Conservation (phyloP, 257 asterid species). For the Penstemon eatonii region DNA sequence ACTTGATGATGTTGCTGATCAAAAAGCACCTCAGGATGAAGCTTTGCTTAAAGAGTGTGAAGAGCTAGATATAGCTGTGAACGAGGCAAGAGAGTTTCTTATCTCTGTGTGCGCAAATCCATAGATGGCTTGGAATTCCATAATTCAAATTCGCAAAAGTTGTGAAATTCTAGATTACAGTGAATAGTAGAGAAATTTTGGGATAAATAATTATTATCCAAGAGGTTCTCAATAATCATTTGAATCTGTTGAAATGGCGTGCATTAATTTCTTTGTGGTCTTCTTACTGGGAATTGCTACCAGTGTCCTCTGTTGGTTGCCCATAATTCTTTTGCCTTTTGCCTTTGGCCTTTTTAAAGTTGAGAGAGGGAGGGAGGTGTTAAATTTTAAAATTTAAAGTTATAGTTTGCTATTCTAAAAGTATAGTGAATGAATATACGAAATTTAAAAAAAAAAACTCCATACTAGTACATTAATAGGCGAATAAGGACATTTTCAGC, state of each 20-base stretch:
- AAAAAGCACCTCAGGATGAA: no score
- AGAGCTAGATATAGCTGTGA: no score
- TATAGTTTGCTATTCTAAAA: conserved; percentile 2
- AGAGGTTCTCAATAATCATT: neutral
- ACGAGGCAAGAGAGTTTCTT: no score
- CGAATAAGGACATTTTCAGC: neutral
- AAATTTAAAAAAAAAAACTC: neutral
- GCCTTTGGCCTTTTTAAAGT: neutral
- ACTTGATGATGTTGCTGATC: no score
- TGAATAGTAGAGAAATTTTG: neutral
- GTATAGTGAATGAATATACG: conserved; percentile 9
- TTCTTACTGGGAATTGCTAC: neutral
- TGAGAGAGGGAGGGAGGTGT: neutral
- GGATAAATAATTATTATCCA: neutral
- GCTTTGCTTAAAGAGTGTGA: no score
- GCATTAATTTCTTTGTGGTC: neutral
- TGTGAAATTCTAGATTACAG: neutral
- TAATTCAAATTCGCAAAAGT: neutral
- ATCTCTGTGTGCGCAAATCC: neutral
- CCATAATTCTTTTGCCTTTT: neutral
- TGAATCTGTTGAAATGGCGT: neutral
- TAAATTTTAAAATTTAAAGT: neutral
- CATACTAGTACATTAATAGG: neutral
- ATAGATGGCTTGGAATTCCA: neutral
- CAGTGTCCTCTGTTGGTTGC: neutral